Percentiles rank a stretch among this genome's conserved stretches.
These are phyloP conservation scores for Spiromastix sp. DNA, from an alignment of 2,329 filamentous ascomycete genomes.

Conservation along the genomic window DNA sequence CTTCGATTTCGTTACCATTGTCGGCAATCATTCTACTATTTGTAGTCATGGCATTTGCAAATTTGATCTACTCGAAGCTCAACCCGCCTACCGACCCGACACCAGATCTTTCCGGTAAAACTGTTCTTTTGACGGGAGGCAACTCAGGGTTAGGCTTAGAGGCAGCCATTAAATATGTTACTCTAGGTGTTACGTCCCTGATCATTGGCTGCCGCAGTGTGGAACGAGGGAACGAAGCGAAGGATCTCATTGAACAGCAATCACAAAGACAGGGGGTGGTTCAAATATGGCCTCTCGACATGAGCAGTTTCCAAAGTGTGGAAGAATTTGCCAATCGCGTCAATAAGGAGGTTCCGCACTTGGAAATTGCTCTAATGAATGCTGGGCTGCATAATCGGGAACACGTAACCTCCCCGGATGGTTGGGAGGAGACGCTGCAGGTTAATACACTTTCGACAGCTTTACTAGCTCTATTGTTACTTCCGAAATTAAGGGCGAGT, in stretches of 20 bases:
- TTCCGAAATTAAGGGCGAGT: conserved; percentile 35
- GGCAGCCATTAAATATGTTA: conserved; percentile 38
- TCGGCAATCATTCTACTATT: too few relatives aligned
- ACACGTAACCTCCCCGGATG: conserved; percentile 29
- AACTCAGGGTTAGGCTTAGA: conserved; percentile 42
- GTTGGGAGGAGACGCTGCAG: conserved; percentile 45
- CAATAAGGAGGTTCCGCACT: conserved; percentile 23
- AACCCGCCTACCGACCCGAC: background rate
- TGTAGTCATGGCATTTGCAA: too few relatives aligned
- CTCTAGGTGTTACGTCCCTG: conserved; percentile 31
- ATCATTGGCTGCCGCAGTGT: conserved; percentile 38
- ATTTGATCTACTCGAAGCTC: background rate
- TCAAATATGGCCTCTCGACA: conserved; percentile 37
- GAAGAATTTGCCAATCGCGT: conserved; percentile 31
- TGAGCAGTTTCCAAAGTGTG: conserved; percentile 37
- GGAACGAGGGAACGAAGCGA: conserved; percentile 33
- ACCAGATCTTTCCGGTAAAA: conserved; percentile 23
- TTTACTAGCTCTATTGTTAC: conserved; percentile 43
- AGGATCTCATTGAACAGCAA: conserved; percentile 26
- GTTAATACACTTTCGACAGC: conserved; percentile 49
- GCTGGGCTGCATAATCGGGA: conserved; percentile 33
- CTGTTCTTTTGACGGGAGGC: conserved; percentile 40
- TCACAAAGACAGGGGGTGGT: conserved; percentile 25
- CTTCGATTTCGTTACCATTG: too few relatives aligned
- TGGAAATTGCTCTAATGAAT: conserved; percentile 39